Base-by-base conservation (phyloP, 2,329 filamentous ascomycete genomes). In the Tolypocladium inflatum region DNA sequence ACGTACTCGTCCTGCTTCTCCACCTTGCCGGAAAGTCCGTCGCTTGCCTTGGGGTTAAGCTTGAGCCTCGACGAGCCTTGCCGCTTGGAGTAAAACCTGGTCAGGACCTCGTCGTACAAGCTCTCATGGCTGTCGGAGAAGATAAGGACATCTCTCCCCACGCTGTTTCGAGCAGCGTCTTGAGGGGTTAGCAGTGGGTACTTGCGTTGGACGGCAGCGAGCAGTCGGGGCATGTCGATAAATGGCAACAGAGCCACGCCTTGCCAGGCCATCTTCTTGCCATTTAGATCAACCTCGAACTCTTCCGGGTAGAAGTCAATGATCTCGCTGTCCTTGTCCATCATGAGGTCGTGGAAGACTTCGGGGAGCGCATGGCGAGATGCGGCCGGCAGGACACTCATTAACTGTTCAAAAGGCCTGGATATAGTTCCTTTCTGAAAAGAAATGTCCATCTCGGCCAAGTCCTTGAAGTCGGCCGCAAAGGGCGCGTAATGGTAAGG, bases 261-360 rank as follows among this genome's bases (percentile, higher is more conserved):
- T 71, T 97, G 93, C 94, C 95, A 99, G 0, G 91, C 91, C 75
- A 97, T 95, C 71, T 97, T 99, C 78, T 97, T 97, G 57, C 94
- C 94, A 64, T 99, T 99, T 48, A 97, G 76, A 71, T 99, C 94
- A 56, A 97, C 83, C 19, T 89, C 85, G 66, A 99, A 99, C 30
- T 96, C 90, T 68, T 92, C 89, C 0, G 95, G 95, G 67, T 99
- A 99, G 72, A 99, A 99, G 71, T 99, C 93, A 63, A 96, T 90
- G 65, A 99, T 97, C 54, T 91, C 86, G 67, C 91, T 97, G 52
- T 96, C 85, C 17, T 88, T 80, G 11, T 95, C 80, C 33, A 87
- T 88, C 94, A 99, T 99, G 21, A 99, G 80, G 57, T 87, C 81
- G 68, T 96, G 91, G 76, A 97, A 99, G 2, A 90, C 82, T 59